Conservation (phyloP, 2,329 filamentous ascomycete genomes). For the Mariannaea elegans region DNA sequence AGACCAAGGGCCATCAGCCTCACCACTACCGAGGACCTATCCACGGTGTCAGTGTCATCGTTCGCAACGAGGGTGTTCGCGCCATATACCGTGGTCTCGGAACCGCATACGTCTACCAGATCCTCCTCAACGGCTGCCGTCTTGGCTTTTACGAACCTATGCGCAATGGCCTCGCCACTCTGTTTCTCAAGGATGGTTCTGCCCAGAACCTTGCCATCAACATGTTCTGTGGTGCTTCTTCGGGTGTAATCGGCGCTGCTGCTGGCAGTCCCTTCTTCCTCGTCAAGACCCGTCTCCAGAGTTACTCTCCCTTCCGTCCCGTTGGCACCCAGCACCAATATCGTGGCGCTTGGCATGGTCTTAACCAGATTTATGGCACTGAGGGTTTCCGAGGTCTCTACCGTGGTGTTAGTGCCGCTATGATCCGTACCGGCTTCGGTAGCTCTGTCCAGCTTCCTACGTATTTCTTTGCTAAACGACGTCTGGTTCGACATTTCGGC, state of each 20-base stretch:
- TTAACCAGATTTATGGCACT: conserved; percentile 77
- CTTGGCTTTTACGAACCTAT: conserved; percentile 98
- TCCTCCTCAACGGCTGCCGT: conserved; percentile 94
- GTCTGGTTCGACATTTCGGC: conserved; percentile 80
- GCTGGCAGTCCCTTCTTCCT: conserved; percentile 97
- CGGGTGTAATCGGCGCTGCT: conserved; percentile 90
- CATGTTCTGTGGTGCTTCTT: conserved; percentile 89
- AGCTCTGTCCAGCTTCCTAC: conserved; percentile 96
- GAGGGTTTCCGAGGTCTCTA: conserved; percentile 88
- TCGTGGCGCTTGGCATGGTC: conserved; percentile 83
- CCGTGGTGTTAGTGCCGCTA: conserved; percentile 88
- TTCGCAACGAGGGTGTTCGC: conserved; percentile 86
- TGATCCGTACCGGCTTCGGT: conserved; percentile 95
- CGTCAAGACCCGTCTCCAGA: conserved; percentile 95
- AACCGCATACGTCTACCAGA: conserved; percentile 95
- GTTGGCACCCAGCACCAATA: conserved; percentile 98
- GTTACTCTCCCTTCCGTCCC: conserved; percentile 89
- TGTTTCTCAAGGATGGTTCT: conserved; percentile 76
- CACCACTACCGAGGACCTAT: conserved; percentile 91
- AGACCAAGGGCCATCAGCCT: conserved; percentile 83
- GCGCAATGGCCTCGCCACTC: conserved; percentile 73
- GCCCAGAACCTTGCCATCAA: conserved; percentile 90
- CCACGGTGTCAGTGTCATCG: conserved; percentile 89
- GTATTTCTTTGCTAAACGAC: conserved; percentile 96
- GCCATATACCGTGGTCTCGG: conserved; percentile 91